These are phyloP conservation scores for Epichloe aotearoae DNA, from an alignment of 2,329 filamentous ascomycete genomes.

Conservation along the genomic window DNA sequence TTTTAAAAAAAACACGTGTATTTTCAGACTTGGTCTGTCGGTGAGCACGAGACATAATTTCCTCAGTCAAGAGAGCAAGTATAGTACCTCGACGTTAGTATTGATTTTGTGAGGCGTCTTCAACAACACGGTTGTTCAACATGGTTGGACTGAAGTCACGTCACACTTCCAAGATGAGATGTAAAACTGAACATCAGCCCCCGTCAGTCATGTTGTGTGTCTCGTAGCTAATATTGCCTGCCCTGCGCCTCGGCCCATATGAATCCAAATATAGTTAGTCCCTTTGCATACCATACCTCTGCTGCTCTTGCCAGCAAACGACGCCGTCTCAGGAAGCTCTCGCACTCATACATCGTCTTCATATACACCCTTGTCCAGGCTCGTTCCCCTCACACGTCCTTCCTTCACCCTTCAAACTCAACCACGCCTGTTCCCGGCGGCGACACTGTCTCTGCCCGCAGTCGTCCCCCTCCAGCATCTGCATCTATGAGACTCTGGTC, in stretches of 20 bases:
- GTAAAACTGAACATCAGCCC: neutral
- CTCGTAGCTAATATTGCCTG: neutral
- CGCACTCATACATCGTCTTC: conserved; percentile 7
- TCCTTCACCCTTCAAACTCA: conserved; percentile 28
- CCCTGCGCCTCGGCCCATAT: neutral
- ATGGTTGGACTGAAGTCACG: too few species aligned
- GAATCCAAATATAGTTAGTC: neutral
- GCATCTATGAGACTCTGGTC: conserved; percentile 23
- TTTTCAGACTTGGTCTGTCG: too few species aligned
- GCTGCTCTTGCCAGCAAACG: neutral
- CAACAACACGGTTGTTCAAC: too few species aligned
- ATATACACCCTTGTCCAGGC: conserved; percentile 3
- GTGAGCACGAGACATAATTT: too few species aligned
- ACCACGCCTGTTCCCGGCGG: conserved; percentile 24
- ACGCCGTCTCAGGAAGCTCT: neutral
- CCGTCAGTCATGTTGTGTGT: neutral
- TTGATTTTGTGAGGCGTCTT: too few species aligned
- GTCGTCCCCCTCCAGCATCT: conserved; percentile 15
- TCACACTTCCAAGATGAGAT: too few species aligned
- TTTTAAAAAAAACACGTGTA: too few species aligned
- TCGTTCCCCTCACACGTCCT: neutral
- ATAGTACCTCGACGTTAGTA: too few species aligned
- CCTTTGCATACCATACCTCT: neutral
- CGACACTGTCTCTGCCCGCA: conserved; percentile 14
- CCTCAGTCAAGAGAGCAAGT: too few species aligned